phyloP scores from a whole-genome alignment of 177 flowering plant species.

The Vitis hybrid region DNA sequence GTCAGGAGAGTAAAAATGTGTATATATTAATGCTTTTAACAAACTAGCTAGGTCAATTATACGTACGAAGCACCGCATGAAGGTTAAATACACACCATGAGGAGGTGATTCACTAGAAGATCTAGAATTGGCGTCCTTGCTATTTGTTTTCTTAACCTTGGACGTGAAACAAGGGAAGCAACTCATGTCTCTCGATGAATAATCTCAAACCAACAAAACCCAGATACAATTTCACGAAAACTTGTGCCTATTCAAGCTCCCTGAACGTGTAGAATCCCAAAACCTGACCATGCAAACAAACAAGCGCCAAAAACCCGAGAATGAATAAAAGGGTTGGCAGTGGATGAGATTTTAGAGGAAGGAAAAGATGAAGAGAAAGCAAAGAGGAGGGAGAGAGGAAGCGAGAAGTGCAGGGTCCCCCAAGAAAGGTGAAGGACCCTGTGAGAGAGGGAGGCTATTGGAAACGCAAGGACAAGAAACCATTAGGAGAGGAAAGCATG shows the following conservation, averaged over 20 bases:
- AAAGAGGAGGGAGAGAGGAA: background rate
- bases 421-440: slow-evolving; percentile 25
- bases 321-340: background rate
- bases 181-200: slow-evolving; percentile 10
- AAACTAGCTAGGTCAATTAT: too few relatives aligned
- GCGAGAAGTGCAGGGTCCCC: background rate
- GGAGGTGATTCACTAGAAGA: background rate
- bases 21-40: too few relatives aligned
- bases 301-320: background rate
- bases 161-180: slow-evolving; percentile 28
- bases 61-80: too few relatives aligned
- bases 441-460: background rate
- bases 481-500: background rate
- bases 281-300: background rate
- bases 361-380: background rate
- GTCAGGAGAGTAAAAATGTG: too few relatives aligned
- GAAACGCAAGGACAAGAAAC: background rate
- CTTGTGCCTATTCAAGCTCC: background rate
- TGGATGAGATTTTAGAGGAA: background rate
- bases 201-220: background rate
- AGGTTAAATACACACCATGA: too few relatives aligned
- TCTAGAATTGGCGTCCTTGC: background rate
- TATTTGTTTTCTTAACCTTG: slow-evolving; percentile 5
- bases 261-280: background rate
- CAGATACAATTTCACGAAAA: background rate